Conservation (phyloP, 306 rosid genomes). For the Leucaena leucocephala region DNA sequence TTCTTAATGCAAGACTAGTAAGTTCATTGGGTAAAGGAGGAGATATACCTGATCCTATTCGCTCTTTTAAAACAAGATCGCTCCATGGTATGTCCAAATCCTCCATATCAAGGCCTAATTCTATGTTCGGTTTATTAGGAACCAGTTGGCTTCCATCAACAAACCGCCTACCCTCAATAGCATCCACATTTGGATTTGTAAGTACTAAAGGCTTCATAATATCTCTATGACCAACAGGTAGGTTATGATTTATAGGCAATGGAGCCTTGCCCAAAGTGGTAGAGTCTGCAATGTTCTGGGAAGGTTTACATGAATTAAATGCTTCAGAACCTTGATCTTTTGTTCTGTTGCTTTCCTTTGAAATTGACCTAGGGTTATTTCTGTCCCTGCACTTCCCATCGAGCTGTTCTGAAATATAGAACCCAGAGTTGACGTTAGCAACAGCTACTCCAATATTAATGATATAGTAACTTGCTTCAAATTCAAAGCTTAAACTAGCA, state of each 20-base stretch:
- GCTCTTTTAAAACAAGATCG: constrained; percentile 74
- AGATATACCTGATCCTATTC: constrained; percentile 78
- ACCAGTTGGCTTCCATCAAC: constrained; percentile 50
- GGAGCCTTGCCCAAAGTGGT: constrained; percentile 38
- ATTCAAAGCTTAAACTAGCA: not conserved
- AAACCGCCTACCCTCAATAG: constrained; percentile 38
- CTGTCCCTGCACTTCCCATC: constrained; percentile 49
- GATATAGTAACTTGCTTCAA: constrained; percentile 23
- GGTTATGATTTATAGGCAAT: constrained; percentile 38
- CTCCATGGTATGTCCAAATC: constrained; percentile 81
- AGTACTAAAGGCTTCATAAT: constrained; percentile 29
- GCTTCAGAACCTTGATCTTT: constrained; percentile 48
- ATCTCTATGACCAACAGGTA: constrained; percentile 48
- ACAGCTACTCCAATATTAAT: constrained; percentile 36
- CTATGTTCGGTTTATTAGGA: constrained; percentile 48
- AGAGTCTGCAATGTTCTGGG: constrained; percentile 42
- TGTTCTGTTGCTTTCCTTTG: constrained; percentile 47
- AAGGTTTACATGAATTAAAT: constrained; percentile 45
- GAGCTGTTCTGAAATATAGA: constrained; percentile 50
- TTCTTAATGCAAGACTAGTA: constrained; percentile 18
- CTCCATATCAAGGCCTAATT: constrained; percentile 55
- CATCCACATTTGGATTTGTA: constrained; percentile 44
- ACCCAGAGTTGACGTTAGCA: constrained; percentile 47
- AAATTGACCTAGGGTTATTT: constrained; percentile 39
- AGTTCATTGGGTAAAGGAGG: not conserved